Evolutionary conservation across 2,329 filamentous ascomycete species (phyloP), one percentile per base, ranked within the genome.

Genomic region (Teratosphaeria viscida): DNA sequence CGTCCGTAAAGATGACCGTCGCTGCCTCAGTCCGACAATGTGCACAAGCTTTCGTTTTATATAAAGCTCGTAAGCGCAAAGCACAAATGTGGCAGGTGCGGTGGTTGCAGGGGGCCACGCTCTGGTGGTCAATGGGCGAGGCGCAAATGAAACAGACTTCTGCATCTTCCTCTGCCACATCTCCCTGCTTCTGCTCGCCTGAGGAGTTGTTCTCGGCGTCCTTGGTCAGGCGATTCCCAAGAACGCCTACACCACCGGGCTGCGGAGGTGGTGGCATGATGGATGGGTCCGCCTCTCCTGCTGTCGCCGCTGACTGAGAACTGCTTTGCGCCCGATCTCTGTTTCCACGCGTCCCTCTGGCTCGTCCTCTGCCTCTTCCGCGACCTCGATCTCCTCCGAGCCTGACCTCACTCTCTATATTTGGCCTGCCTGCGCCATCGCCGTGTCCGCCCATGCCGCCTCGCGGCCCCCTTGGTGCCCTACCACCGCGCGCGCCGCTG

Each of bases 61-160:
- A 99, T 53, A 99, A 78, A 0, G 92, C 94, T 67, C 94, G 84
- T 83, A 97, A 84, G 61, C 94, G 84, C 66, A 99, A 77, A 10
- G 91, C 87, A 74, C 94, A 99, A 65, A 97, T 96, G 76, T 99
- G 94, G 72, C 94, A 99, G 55, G 92, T 96, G 60, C 89, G 84
- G 76, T 99, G 94, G 74, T 96, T 97, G 76, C 94, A 99, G 23
- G 94, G 92, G 35, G 92, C 86, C 64, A 99, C 85, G 10, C 92
- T 88, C 67, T 90, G 86, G 77, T 97, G 91, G 55, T 88, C 85
- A 55, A 99, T 87, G 2, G 87, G 84, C 65, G 92, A 96, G 59
- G 94, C 92, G 75, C 94, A 99, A 70, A 99, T 99, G 76, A 97
- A 97, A 82, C 94, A 99, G 62, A 96, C 83, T 63, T 96, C 91